Conservation (phyloP, 352 stramenopile genomes). For the Phytophthora podocarpi region DNA sequence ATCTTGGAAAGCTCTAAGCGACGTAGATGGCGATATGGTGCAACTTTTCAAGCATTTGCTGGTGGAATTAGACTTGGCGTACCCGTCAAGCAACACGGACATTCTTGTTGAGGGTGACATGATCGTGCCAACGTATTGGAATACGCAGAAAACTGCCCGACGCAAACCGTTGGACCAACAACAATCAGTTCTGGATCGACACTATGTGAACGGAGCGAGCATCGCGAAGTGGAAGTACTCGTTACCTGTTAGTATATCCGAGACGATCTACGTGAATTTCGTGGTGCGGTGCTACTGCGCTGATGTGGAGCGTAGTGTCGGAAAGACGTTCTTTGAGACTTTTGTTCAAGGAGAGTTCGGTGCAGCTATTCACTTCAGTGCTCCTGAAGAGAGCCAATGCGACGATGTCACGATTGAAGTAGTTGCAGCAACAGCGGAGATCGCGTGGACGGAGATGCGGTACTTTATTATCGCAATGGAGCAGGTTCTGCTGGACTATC, state of each 20-base stretch:
- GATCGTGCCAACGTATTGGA: slow-evolving; percentile 26
- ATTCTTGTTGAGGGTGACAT: no score
- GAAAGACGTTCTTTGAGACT: background rate
- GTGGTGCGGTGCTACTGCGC: slow-evolving; percentile 14
- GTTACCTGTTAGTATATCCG: slow-evolving; percentile 11
- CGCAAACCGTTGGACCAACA: background rate
- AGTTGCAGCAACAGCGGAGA: no score
- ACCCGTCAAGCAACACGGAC: no score
- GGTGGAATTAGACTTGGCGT: slow-evolving; percentile 14
- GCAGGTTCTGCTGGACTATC: no score
- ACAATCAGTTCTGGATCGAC: background rate
- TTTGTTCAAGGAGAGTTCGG: slow-evolving; percentile 9
- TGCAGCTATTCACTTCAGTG: slow-evolving; percentile 8
- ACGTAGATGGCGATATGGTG: slow-evolving; percentile 7
- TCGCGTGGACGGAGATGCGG: no score
- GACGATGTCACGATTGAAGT: no score
- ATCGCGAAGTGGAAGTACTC: slow-evolving; percentile 23
- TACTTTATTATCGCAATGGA: no score
- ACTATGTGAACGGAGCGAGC: background rate
- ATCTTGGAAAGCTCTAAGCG: slow-evolving; percentile 6
- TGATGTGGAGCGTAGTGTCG: background rate
- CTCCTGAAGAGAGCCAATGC: background rate
- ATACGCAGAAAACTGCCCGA: background rate
- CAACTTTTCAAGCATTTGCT: slow-evolving; percentile 19
- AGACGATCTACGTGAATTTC: slow-evolving; percentile 19